Conservation (phyloP, 2,329 filamentous ascomycete genomes). For the Cadophora malorum region DNA sequence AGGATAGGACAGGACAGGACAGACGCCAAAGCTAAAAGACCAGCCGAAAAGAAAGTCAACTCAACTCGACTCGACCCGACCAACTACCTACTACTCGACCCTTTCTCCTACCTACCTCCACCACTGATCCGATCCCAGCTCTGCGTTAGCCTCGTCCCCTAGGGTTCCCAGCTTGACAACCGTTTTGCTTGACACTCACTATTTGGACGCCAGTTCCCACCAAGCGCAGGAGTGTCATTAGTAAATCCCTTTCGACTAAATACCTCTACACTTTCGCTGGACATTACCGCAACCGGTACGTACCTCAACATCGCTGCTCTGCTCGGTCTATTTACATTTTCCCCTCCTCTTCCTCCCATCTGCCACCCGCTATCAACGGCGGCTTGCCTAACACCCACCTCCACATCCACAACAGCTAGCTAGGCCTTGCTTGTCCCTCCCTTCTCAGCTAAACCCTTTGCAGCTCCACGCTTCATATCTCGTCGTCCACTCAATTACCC, state of each 20-base stretch:
- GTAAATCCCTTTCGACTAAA: not conserved
- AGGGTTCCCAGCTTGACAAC: slow-evolving; percentile 11
- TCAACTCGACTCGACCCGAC: slow-evolving; percentile 1
- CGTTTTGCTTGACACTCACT: not conserved
- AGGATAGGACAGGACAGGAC: not conserved
- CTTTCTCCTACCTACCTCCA: not conserved
- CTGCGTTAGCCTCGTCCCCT: not conserved
- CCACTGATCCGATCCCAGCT: not conserved
- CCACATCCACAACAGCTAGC: slow-evolving; percentile 4
- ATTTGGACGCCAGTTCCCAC: not conserved
- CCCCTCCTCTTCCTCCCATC: not conserved
- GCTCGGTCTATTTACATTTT: slow-evolving; percentile 5
- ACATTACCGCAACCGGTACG: slow-evolving; percentile 10
- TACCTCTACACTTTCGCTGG: slow-evolving; percentile 1
- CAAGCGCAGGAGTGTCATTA: not conserved
- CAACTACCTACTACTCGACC: not conserved
- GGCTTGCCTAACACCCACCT: not conserved
- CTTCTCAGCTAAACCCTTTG: slow-evolving; percentile 7
- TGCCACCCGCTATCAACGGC: slow-evolving; percentile 15
- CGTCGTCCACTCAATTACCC: not conserved
- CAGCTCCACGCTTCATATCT: slow-evolving; percentile 13
- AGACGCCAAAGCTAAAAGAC: slow-evolving; percentile 17
- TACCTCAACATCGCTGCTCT: not conserved
- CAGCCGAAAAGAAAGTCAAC: slow-evolving; percentile 8
- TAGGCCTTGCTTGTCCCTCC: not conserved